Evolutionary conservation across 1,139 yeast genomes (phyloP).

Genomic region (Blastobotrys aristatus): DNA sequence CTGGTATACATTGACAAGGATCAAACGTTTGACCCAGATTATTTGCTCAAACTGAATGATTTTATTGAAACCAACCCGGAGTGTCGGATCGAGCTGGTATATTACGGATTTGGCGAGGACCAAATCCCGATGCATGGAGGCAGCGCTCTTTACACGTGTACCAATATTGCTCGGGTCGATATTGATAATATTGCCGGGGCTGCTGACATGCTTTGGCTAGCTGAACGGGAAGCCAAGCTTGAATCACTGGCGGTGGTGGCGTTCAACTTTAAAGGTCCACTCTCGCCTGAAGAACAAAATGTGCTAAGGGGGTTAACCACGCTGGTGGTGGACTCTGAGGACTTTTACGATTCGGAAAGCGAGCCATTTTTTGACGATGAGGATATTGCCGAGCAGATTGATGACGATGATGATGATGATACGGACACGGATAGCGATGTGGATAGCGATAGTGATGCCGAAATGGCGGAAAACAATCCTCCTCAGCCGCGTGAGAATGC

Average conservation of each 20-base stretch:
- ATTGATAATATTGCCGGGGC: background rate
- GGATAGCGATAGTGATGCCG: background rate
- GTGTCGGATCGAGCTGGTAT: background rate
- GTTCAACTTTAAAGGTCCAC: background rate
- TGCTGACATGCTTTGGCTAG: background rate
- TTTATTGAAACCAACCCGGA: background rate
- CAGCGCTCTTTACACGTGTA: background rate
- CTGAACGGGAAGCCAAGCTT: background rate
- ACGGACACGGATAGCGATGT: background rate
- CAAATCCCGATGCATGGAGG: background rate
- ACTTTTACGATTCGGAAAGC: no score
- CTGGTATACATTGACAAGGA: background rate
- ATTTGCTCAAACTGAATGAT: background rate
- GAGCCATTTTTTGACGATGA: no score
- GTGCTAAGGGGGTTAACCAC: background rate
- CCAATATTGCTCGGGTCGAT: background rate
- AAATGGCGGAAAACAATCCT: background rate
- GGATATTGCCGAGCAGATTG: no score
- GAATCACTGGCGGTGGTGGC: background rate
- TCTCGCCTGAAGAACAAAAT: background rate
- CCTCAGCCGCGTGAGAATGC: no score
- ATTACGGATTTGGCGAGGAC: background rate
- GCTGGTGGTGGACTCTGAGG: background rate
- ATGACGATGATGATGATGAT: background rate
- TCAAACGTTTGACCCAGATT: background rate